Evolutionary conservation across 1,284 basidiomycete genomes (phyloP), one percentile per base, ranked within the genome.

Genomic region (Kwoniella shivajii): DNA sequence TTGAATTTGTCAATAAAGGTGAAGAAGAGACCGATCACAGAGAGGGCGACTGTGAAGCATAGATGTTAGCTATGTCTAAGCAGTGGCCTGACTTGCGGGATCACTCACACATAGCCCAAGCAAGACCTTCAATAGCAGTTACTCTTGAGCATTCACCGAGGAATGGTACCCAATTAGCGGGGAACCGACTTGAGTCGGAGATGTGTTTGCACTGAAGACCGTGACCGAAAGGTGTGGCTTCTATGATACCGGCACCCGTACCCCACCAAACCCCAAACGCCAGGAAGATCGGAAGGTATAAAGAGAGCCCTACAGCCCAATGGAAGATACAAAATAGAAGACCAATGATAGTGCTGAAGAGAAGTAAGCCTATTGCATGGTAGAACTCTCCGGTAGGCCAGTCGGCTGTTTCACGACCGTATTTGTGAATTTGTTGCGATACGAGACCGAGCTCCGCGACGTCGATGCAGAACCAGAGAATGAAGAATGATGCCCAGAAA

Each of bases 401-500:
- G 41, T 56, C 49, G 14, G 45, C 34, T 10, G 20, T 20, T 38
- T 57, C 48, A 14, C 38, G 63, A 26, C 73, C 73, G 54, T 68
- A 61, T 48, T 61, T 61, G 61, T 73, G 66, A 45, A 75, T 64
- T 57, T 75, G 72, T 50, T 73, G 48, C 14, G 69, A 69, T 30
- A 73, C 63, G 33, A 75, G 65, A 59, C 73, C 73, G 24, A 73
- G 67, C 29, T 68, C 48, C 31, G 80, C 68, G 43, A 83, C 78
- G 61, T 83, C 81, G 55, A 83, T 77, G 20, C 64, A 76, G n/a
- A 81, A 79, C 60, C 82, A 83, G 48, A 84, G 76, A 14, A 82
- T 81, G 60, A 81, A 84, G 73, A 84, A 82, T 47, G 79, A 68
- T 51, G 84, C 78, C n/a, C 82, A 80, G 44, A 59, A 47, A 14